Evolutionary conservation across 306 rosid species (phyloP), one percentile per base, ranked within the genome.

Genomic region (Cicer cuneatum): DNA sequence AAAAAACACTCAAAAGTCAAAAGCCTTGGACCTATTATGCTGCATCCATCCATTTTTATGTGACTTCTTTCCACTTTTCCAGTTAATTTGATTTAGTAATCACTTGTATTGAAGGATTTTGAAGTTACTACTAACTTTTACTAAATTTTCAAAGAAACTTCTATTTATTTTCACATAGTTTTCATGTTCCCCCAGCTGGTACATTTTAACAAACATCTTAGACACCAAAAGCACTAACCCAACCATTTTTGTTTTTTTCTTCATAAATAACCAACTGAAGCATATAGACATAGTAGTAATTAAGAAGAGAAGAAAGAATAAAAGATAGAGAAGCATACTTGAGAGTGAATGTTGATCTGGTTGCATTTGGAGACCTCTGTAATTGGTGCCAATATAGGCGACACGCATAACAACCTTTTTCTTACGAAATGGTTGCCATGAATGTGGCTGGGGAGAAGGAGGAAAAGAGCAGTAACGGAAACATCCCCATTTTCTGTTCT

Each of bases 361-460:
- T 76, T 94, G 97, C 85, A 87, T 63, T 83, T 94, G 97, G 18
- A 94, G 88, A 49, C 98, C 98, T 89, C 96, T 80, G 90, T 91
- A 93, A 54, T 88, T 82, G 72, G 97, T 83, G 21, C 97, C 98
- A 15, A 87, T 86, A 51, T 93, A 93, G 40, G 93, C 96, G 37
- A 93, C 84, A 59, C 96, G 96, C 90, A 93, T 71, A 39, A 78
- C 96, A 53, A 93, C 92, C 64, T 91, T 93, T 74, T 89, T 93
- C 88, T 91, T 93, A 0, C 92, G 86, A 51, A 84, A 78, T 59
- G 91, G 71, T 42, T 82, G 83, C 98, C 98, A 89, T 85, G 72
- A 75, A 7, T 12, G 7, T 9, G 71, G 10, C 9, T 52, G 62
- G 54, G 86, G 35, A 19, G 49, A 46, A 57, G 86, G 11, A 24